Evolutionary conservation across 2,329 filamentous ascomycete genomes (phyloP), one percentile per base, ranked within the genome.

Genomic region (Fusarium sacchari): DNA sequence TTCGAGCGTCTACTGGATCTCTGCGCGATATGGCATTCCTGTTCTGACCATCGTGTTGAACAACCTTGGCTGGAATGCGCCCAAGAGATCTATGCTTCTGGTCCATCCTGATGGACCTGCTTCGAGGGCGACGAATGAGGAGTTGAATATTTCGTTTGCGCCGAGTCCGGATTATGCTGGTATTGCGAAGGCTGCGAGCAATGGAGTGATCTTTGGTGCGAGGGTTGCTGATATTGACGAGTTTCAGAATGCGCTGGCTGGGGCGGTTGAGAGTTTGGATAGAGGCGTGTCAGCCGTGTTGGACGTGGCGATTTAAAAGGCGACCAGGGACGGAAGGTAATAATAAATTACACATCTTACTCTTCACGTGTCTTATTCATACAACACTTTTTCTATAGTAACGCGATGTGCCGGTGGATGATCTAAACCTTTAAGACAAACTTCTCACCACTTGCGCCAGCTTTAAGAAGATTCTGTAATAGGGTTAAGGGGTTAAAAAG

Each of bases 1-100:
- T 0, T 71, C 62, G 1, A 68, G 67, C 6, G 71, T 73, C 1
- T 73, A 71, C 39, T 73, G 71, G 71, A 73, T 73, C 8, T 66
- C 71, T 0, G 60, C 64, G 0, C 43, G 63, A 0, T 73, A 73
- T 17, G 28, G 55, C 0, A 73, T 67, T 6, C 61, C 71, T 0
- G 44, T 73, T 14, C 22, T 73, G 1, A 71, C 67, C 1, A 53
- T 73, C 0, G 60, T 73, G 1, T 37, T 67, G 13, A 73, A 73
- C 9, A 73, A 72, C 9, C 42, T 63, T 20, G 66, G 66, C 2
- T 69, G 66, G 66, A 69, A 69, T 12, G 66, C 66, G 3, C 66
- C 66, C 0, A 40, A 59, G 5, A 40, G 64, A 7, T 69, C 66
- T 0, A 69, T 69, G 66, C 1, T 69, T 0, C 10, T 69, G 6